phyloP scores from a whole-genome alignment of 495 filamentous ascomycete species.

The Podospora tetraspora region DNA sequence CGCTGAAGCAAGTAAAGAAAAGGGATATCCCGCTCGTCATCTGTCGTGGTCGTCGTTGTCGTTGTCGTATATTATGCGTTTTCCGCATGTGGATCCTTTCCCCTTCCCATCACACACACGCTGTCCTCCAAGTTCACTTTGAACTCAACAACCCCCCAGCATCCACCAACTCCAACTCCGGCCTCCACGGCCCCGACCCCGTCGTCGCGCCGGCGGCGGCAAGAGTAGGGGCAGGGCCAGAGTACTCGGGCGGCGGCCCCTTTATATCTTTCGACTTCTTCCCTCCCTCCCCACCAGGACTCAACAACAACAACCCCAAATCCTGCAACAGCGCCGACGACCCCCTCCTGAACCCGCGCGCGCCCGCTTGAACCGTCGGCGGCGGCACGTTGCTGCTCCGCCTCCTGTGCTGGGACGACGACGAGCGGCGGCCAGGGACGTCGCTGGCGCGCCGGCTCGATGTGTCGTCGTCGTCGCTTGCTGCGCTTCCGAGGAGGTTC shows the following conservation, averaged over 20 bases:
- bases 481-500: slow-evolving; percentile 49
- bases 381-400: slow-evolving; percentile 24
- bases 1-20: slow-evolving; percentile 1
- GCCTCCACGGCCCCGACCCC: not conserved
- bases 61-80: not conserved
- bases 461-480: slow-evolving; percentile 24
- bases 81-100: not conserved
- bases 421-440: slow-evolving; percentile 11
- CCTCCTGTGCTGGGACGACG: not conserved
- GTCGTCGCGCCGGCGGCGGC: no score
- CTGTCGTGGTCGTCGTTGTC: not conserved
- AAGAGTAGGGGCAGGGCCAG: not conserved
- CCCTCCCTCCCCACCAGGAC: slow-evolving; percentile 21
- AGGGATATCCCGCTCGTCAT: not conserved
- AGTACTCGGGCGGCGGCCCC: slow-evolving; percentile 13
- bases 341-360: slow-evolving; percentile 37
- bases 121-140: not conserved
- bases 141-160: slow-evolving; percentile 46
- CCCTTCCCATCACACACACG: no score
- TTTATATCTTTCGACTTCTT: slow-evolving; percentile 17
- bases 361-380: slow-evolving; percentile 30
- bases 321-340: slow-evolving; percentile 55
- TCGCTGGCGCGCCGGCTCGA: slow-evolving; percentile 31
- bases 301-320: slow-evolving; percentile 50
- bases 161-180: slow-evolving; percentile 47